Evolutionary conservation across 225 moss, liverwort and hornwort genomes (phyloP).

Genomic region (Climacium dendroides): DNA sequence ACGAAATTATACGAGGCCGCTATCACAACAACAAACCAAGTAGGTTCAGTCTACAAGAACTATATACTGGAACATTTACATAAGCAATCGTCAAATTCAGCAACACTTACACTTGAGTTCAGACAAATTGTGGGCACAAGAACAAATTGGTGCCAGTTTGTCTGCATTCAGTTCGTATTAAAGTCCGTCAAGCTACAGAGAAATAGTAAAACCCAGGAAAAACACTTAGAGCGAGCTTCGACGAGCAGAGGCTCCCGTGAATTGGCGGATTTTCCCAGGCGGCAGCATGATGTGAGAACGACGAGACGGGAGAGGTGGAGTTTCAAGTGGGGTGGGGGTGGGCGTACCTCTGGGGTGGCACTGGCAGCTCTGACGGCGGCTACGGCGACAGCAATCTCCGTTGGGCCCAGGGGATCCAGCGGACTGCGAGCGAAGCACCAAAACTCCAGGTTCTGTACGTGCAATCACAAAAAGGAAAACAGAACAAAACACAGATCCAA

Average conservation of each 20-base stretch:
- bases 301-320: background rate
- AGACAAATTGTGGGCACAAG: background rate
- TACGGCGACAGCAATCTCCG: too few relatives aligned
- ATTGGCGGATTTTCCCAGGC: background rate
- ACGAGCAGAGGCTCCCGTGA: background rate
- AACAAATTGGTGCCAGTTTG: too few relatives aligned
- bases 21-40: background rate
- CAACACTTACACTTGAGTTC: background rate
- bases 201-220: too few relatives aligned
- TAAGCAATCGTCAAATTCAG: background rate
- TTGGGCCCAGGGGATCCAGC: too few relatives aligned
- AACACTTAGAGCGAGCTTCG: background rate
- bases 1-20: background rate
- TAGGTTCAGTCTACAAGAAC: background rate
- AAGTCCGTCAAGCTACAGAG: background rate
- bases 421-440: too few relatives aligned
- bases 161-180: background rate
- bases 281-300: background rate
- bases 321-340: background rate
- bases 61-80: background rate
- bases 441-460: too few relatives aligned
- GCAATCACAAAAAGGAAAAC: too few relatives aligned
- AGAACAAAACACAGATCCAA: too few relatives aligned
- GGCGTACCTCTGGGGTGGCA: slow-evolving; percentile 86
- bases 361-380: slow-evolving; percentile 17